Percentiles rank a stretch among this genome's conserved stretches.
Evolutionary conservation across 768 basidiomycete genomes (phyloP).

Genomic region (Suillus cothurnatus): DNA sequence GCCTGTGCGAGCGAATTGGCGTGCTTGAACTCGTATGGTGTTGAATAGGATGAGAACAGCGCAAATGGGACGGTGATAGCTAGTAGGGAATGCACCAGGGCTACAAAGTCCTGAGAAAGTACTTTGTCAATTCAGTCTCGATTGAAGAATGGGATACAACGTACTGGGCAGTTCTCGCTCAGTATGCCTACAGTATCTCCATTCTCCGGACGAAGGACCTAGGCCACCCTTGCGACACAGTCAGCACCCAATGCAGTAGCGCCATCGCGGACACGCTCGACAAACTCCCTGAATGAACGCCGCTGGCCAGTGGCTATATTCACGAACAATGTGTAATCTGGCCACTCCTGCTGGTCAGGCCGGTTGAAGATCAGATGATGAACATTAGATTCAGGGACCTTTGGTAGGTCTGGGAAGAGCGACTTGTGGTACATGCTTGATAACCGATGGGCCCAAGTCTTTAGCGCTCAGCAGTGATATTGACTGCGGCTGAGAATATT

Average conservation of each 20-base stretch:
- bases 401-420: slow-evolving; percentile 52
- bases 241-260: slow-evolving; percentile 59
- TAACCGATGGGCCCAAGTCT: neutral
- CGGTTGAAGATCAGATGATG: slow-evolving; percentile 57
- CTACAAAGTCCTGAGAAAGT: slow-evolving; percentile 45
- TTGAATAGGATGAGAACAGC: slow-evolving; percentile 49
- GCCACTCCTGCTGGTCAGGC: slow-evolving; percentile 55
- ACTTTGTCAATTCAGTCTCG: too few species aligned
- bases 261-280: slow-evolving; percentile 51
- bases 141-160: slow-evolving; percentile 21
- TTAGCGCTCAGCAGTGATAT: neutral
- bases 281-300: slow-evolving; percentile 50
- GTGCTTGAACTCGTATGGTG: slow-evolving; percentile 51
- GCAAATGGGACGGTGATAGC: slow-evolving; percentile 48
- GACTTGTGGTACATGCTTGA: slow-evolving; percentile 57
- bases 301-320: slow-evolving; percentile 53
- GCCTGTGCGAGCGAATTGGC: slow-evolving; percentile 44
- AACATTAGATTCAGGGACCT: slow-evolving; percentile 52
- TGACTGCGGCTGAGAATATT: neutral
- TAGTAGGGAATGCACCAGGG: slow-evolving; percentile 46
- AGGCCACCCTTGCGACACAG: slow-evolving; percentile 56
- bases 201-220: slow-evolving; percentile 46
- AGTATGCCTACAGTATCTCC: slow-evolving; percentile 72
- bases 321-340: slow-evolving; percentile 57
- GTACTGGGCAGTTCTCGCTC: slow-evolving; percentile 65